Evolutionary conservation across 2,329 filamentous ascomycete genomes (phyloP).

Genomic region (Helotiales sp.): DNA sequence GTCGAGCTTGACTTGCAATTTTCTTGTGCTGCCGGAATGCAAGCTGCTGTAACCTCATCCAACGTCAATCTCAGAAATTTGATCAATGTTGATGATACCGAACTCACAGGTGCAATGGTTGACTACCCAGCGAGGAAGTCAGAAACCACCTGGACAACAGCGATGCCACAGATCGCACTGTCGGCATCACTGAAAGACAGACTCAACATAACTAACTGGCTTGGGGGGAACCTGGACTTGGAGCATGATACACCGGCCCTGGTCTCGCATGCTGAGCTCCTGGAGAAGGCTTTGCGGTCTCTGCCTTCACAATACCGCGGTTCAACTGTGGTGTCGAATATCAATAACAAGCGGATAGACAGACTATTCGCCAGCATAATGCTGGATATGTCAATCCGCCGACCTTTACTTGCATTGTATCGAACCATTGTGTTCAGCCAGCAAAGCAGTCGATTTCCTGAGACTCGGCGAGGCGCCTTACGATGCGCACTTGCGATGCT

Average conservation of each 20-base stretch:
- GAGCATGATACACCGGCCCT: conserved; percentile 22
- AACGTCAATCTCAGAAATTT: conserved; percentile 56
- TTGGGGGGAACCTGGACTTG: conserved; percentile 28
- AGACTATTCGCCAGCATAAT: conserved; percentile 29
- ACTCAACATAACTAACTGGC: conserved; percentile 25
- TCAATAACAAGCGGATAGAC: conserved; percentile 21
- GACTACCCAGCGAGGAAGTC: conserved; percentile 26
- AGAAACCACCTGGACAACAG: conserved; percentile 25
- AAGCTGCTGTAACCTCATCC: conserved; percentile 50
- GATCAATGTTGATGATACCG: conserved; percentile 48
- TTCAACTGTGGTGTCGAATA: conserved; percentile 5
- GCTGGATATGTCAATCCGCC: conserved; percentile 29
- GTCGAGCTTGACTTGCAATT: conserved; percentile 58
- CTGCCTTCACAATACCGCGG: conserved; percentile 17
- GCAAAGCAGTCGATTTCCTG: conserved; percentile 20
- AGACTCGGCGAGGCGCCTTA: conserved; percentile 28
- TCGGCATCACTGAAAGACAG: conserved; percentile 22
- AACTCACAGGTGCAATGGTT: conserved; percentile 26
- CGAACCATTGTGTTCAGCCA: conserved; percentile 23
- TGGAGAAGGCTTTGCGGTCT: conserved; percentile 24
- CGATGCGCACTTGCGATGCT: conserved; percentile 30
- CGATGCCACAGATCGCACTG: conserved; percentile 30
- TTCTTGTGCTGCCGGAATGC: conserved; percentile 55
- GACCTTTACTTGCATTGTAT: conserved; percentile 30
- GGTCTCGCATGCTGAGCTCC: conserved; percentile 14